A percentile compares a stretch with the other conserved stretches of the same genome.
Conservation (phyloP, 306 rosid species). For the Coriaria nepalensis region DNA sequence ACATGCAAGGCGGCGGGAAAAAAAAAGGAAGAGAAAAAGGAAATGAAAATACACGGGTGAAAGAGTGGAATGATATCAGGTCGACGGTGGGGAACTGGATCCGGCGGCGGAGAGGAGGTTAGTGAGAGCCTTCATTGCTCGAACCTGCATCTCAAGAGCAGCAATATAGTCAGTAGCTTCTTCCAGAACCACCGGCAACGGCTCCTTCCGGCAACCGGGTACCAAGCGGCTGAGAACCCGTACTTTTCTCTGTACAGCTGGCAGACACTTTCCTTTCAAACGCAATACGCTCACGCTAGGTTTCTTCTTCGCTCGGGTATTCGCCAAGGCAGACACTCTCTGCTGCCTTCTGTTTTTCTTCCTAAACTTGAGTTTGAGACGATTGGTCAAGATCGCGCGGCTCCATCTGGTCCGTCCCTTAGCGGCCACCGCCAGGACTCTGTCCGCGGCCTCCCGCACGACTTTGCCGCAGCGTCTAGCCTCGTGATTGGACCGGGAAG, state of each 20-base stretch:
- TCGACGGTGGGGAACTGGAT: conserved; percentile 25
- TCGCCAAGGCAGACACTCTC: conserved; percentile 13
- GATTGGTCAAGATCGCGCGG: conserved; percentile 61
- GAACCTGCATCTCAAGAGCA: conserved; percentile 91
- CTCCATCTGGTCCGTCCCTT: conserved; percentile 84
- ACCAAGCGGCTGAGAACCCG: conserved; percentile 64
- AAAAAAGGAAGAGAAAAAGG: background rate
- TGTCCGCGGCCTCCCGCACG: conserved; percentile 68
- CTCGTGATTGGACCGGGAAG: conserved; percentile 5
- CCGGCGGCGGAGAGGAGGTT: conserved; percentile 33
- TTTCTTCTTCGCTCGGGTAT: conserved; percentile 33
- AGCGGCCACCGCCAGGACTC: conserved; percentile 61
- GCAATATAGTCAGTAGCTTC: conserved; percentile 74
- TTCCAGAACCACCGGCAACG: conserved; percentile 73
- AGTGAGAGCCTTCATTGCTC: conserved; percentile 62
- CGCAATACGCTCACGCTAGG: conserved; percentile 56
- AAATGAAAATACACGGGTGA: background rate
- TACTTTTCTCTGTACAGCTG: conserved; percentile 64
- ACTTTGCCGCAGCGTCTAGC: conserved; percentile 43
- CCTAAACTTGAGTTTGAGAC: conserved; percentile 60
- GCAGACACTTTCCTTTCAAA: conserved; percentile 52
- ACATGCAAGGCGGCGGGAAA: background rate
- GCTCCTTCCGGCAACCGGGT: conserved; percentile 82
- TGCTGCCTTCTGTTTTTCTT: conserved; percentile 23
- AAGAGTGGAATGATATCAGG: conserved; percentile 19